These are phyloP conservation scores for Cryphonectria carpinicola DNA, from an alignment of 2,329 filamentous ascomycete species.

Conservation along the genomic window DNA sequence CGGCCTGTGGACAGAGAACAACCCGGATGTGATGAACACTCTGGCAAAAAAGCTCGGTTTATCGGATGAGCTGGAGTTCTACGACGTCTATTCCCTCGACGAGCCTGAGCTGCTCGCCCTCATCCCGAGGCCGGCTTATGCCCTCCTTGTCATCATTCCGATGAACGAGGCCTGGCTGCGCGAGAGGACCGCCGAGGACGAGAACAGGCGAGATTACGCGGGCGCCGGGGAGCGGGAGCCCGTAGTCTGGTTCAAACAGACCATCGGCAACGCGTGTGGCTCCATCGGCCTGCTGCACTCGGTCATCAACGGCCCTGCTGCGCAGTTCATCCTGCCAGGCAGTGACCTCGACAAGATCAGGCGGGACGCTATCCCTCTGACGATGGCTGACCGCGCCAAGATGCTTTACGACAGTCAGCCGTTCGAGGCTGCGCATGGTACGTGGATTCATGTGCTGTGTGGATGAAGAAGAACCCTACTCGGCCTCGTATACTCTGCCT, in stretches of 20 bases:
- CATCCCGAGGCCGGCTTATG: constrained; percentile 75
- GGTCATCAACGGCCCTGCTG: constrained; percentile 69
- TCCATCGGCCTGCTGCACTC: constrained; percentile 78
- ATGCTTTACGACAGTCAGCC: constrained; percentile 72
- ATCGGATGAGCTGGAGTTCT: constrained; percentile 69
- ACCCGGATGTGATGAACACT: constrained; percentile 77
- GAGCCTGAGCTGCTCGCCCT: constrained; percentile 76
- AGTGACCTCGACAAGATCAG: constrained; percentile 64
- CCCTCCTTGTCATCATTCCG: constrained; percentile 81
- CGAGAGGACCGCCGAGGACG: constrained; percentile 59
- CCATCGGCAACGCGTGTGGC: constrained; percentile 81
- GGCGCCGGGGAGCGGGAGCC: constrained; percentile 55
- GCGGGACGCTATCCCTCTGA: constrained; percentile 63
- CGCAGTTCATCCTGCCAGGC: constrained; percentile 54
- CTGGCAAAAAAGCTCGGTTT: constrained; percentile 75
- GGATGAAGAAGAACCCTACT: background rate
- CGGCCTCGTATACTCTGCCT: background rate
- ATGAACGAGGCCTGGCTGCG: constrained; percentile 49
- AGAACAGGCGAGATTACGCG: constrained; percentile 52
- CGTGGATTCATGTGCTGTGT: background rate
- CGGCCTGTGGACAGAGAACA: constrained; percentile 49
- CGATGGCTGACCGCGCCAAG: constrained; percentile 64
- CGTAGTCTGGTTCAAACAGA: constrained; percentile 84
- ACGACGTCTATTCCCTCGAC: constrained; percentile 82
- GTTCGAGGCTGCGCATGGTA: constrained; percentile 71